Base-by-base conservation (phyloP, 179 eudicot species). In the Dionaea muscipula region DNA sequence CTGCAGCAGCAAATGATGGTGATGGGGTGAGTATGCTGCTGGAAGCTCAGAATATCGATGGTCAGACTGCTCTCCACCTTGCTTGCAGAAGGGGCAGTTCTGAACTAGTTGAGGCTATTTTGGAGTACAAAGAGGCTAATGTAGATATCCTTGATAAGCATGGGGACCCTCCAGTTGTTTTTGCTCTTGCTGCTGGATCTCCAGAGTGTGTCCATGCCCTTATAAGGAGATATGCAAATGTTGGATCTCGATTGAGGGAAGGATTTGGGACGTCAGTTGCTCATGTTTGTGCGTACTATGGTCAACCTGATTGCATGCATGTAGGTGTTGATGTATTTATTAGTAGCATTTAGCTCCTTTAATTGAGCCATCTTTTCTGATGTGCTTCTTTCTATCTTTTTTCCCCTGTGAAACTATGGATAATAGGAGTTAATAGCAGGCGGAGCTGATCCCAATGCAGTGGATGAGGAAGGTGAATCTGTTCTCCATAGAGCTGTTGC, bases 301-400 rank as follows among this genome's bases (percentile, higher is more conserved):
- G 98, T 67, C 96, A 91, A 75, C 96, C 98, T 37, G 98, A 91
- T 76, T 91, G 98, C 74, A 91, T 91, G 98, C 91, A 81, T 51
- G 98, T 91, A 84, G 24, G 93, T 72, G 51, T 7, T 50, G 6
- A 20, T 44, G 47, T 26, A 38, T 47, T 6, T 47, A 51, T 48
- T 35, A 26, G 53, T 43, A 26, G 27, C n/a, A 23, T 15, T 41
- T 35, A 2, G 27, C 3, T 51, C 9, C 24, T 37, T 22, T 20
- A n/a, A 37, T 22, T 65, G 44, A 53, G n/a, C 58, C 52, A 43
- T 58, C 49, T 22, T n/a, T n/a, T n/a, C n/a, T 39, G 44, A 53
- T 53, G 31, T 51, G 50, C 2, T 24, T 46, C 38, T 36, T 41
- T 21, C 38, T 16, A 38, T 16, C 37, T 21, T 61, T 58, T 59